Evolutionary conservation across 257 asterid genomes (phyloP).

Genomic region (Primulina tabacum): DNA sequence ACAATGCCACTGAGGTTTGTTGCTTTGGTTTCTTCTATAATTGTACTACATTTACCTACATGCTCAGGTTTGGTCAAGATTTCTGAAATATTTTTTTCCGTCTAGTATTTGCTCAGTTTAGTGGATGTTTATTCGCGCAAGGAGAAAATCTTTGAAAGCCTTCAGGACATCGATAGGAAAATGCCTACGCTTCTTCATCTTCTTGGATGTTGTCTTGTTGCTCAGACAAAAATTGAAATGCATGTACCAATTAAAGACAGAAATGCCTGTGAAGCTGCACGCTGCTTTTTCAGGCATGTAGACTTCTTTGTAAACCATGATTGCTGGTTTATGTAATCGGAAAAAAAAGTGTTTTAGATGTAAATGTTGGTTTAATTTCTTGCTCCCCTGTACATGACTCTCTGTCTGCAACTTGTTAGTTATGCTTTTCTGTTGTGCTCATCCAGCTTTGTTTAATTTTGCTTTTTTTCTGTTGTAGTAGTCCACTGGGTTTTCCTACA

Average conservation of each 20-base stretch:
- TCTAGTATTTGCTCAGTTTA: constrained; percentile 70
- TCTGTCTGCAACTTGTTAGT: constrained; percentile 13
- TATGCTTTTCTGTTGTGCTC: constrained; percentile 17
- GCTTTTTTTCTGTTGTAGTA: background rate
- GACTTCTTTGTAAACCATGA: constrained; percentile 10
- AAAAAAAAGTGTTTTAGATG: constrained; percentile 14
- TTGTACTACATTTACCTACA: background rate
- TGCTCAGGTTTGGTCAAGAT: constrained; percentile 24
- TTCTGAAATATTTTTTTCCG: constrained; percentile 37
- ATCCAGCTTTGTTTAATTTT: constrained; percentile 10
- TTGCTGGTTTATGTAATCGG: constrained; percentile 8
- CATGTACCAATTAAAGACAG: constrained; percentile 54
- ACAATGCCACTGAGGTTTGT: constrained; percentile 75
- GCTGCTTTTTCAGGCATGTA: constrained; percentile 82
- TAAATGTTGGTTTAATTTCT: constrained; percentile 5
- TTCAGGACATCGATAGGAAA: constrained; percentile 61
- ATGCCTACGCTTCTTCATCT: constrained; percentile 70
- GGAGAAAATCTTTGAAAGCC: constrained; percentile 70
- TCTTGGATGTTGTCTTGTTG: constrained; percentile 88
- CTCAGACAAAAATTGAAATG: constrained; percentile 67
- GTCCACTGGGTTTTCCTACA: constrained; percentile 14
- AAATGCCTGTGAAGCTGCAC: constrained; percentile 73
- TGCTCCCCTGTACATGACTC: constrained; percentile 9
- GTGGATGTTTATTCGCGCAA: constrained; percentile 76
- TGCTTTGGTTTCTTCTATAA: constrained; percentile 25